These are phyloP conservation scores for Fragilaria radians DNA, from an alignment of 108 stramenopile species.

Conservation along the genomic window DNA sequence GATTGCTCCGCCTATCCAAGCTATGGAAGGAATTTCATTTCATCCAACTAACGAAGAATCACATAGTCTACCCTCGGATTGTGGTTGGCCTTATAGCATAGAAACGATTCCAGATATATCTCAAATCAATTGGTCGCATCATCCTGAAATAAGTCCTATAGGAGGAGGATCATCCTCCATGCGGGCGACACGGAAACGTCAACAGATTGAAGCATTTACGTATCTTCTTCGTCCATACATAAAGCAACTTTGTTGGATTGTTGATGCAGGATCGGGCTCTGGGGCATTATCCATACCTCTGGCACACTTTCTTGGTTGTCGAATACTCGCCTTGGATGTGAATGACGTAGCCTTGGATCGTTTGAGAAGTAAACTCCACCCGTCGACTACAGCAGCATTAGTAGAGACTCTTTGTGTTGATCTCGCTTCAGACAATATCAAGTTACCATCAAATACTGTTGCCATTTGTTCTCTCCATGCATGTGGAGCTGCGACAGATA, in stretches of 20 bases:
- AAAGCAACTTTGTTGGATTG: constrained; percentile 15
- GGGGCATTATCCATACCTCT: constrained; percentile 15
- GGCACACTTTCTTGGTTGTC: constrained; percentile 8
- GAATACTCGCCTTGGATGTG: constrained; percentile 16
- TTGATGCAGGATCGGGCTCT: constrained; percentile 16
- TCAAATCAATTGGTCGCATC: too few relatives aligned
- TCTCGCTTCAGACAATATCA: constrained; percentile 2
- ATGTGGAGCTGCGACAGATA: constrained; percentile 21
- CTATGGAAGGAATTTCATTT: too few relatives aligned
- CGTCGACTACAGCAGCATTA: not conserved
- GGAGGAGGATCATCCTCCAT: too few relatives aligned
- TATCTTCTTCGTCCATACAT: constrained; percentile 5
- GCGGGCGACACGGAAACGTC: constrained; percentile 25
- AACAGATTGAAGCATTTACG: constrained; percentile 28
- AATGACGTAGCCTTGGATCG: constrained; percentile 12
- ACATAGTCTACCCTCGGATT: too few relatives aligned
- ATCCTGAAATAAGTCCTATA: too few relatives aligned
- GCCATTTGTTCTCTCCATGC: constrained; percentile 18
- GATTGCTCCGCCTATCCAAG: too few relatives aligned
- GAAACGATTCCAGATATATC: too few relatives aligned
- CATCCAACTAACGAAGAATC: too few relatives aligned
- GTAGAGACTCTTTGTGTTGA: constrained; percentile 11
- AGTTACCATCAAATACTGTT: not conserved
- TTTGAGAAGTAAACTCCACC: not conserved
- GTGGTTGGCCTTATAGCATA: too few relatives aligned